A percentile compares a stretch with the other conserved stretches of the same genome.
phyloP scores from a whole-genome alignment of 768 basidiomycete species.

The Mycena kentingensis region DNA sequence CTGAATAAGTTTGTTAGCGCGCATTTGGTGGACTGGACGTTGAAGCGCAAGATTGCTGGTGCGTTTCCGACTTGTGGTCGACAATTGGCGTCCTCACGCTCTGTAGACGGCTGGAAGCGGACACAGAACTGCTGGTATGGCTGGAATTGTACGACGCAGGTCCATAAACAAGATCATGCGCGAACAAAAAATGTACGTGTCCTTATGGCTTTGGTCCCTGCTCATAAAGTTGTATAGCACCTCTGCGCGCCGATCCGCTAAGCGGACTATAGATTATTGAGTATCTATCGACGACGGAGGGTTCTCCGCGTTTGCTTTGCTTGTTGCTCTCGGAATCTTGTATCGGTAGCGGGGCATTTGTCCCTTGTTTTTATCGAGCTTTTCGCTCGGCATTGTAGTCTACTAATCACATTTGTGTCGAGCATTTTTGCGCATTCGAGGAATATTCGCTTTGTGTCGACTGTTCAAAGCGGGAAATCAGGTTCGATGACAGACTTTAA shows the following conservation, averaged over 20 bases:
- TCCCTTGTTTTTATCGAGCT: too few relatives aligned
- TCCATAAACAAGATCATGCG: slow-evolving; percentile 10
- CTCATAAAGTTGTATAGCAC: neutral
- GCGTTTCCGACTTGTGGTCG: neutral
- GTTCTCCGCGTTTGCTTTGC: too few relatives aligned
- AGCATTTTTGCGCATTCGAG: too few relatives aligned
- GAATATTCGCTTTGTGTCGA: too few relatives aligned
- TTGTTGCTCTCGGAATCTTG: too few relatives aligned
- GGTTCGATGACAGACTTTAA: too few relatives aligned
- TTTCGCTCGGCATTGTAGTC: too few relatives aligned
- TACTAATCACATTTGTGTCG: too few relatives aligned
- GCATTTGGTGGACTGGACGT: slow-evolving; percentile 9
- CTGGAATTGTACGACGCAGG: slow-evolving; percentile 17
- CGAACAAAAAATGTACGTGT: slow-evolving; percentile 15
- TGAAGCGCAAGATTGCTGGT: neutral
- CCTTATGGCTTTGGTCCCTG: neutral
- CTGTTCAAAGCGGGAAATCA: too few relatives aligned
- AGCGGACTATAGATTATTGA: too few relatives aligned
- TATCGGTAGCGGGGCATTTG: too few relatives aligned
- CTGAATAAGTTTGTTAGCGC: slow-evolving; percentile 10
- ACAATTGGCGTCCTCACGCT: neutral
- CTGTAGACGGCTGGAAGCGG: slow-evolving; percentile 13
- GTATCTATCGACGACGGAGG: too few relatives aligned
- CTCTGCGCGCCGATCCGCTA: neutral
- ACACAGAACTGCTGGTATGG: slow-evolving; percentile 21